A percentile compares a stretch with the other conserved stretches of the same genome.
phyloP scores from a whole-genome alignment of 176 grass and related monocot species.

The Triticum turgidum region DNA sequence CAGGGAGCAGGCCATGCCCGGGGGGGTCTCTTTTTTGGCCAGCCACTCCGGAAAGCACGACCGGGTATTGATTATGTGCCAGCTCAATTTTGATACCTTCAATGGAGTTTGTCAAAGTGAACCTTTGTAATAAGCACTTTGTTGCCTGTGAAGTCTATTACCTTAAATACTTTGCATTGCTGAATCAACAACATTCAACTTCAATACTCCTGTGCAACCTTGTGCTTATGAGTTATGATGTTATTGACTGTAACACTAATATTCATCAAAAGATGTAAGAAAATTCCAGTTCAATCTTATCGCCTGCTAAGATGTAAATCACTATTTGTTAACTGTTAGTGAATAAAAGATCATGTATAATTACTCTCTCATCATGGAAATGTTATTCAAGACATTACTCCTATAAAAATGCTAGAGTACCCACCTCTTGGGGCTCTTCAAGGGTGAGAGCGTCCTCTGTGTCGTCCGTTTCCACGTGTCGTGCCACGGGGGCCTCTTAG shows the following conservation, averaged over 20 bases:
- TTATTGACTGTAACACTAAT: background rate
- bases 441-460: too few species aligned
- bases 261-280: background rate
- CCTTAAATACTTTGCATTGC: background rate
- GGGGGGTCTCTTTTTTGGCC: too few species aligned
- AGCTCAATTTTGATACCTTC: background rate
- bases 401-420: too few species aligned
- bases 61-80: background rate
- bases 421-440: too few species aligned
- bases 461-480: too few species aligned
- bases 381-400: too few species aligned
- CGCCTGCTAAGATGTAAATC: background rate
- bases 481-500: too few species aligned
- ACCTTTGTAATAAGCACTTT: background rate
- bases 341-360: too few species aligned
- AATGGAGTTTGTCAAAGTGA: background rate
- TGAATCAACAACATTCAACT: background rate
- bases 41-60: too few species aligned
- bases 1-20: too few species aligned
- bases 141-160: background rate
- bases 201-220: background rate
- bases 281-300: background rate
- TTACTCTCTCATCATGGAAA: too few species aligned
- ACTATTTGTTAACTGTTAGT: background rate
- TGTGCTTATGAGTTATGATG: background rate